phyloP scores from a whole-genome alignment of 805 yeast species.

The Nakazawaea pomicola region DNA sequence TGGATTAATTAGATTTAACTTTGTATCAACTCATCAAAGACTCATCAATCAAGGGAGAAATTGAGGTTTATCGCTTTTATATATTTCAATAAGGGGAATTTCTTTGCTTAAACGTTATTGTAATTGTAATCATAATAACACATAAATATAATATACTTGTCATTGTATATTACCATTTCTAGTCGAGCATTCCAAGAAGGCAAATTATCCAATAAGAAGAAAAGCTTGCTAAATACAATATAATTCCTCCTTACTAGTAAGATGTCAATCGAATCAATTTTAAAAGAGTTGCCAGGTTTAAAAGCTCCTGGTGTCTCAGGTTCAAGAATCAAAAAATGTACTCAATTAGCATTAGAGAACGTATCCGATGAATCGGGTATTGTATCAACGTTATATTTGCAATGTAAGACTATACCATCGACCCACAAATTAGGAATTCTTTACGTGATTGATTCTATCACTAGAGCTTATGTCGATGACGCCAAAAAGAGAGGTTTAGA shows the following conservation, averaged over 20 bases:
- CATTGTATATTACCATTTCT: not conserved
- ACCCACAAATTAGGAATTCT: slow-evolving; percentile 87
- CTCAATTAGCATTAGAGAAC: slow-evolving; percentile 70
- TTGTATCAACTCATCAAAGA: too few relatives aligned
- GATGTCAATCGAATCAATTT: slow-evolving; percentile 36
- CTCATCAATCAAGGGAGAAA: too few relatives aligned
- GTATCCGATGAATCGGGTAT: slow-evolving; percentile 45
- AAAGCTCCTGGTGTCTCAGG: slow-evolving; percentile 95
- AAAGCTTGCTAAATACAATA: too few relatives aligned
- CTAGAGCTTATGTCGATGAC: slow-evolving; percentile 76
- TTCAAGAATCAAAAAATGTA: slow-evolving; percentile 82
- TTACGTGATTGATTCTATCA: slow-evolving; percentile 89
- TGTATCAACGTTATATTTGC: slow-evolving; percentile 52
- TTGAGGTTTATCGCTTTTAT: too few relatives aligned
- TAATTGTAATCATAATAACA: slow-evolving; percentile 1
- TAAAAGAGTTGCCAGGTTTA: slow-evolving; percentile 48
- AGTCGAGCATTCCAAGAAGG: too few relatives aligned
- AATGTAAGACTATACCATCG: slow-evolving; percentile 68
- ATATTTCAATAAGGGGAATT: too few relatives aligned
- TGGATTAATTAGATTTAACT: too few relatives aligned
- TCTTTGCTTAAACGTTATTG: not conserved
- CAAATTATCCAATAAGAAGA: too few relatives aligned
- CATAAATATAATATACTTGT: not conserved
- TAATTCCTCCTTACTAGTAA: not conserved
- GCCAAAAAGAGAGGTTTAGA: slow-evolving; percentile 52